These are phyloP conservation scores for Aspergillus jensenii DNA, from an alignment of 2,329 filamentous ascomycete species.

Conservation along the genomic window DNA sequence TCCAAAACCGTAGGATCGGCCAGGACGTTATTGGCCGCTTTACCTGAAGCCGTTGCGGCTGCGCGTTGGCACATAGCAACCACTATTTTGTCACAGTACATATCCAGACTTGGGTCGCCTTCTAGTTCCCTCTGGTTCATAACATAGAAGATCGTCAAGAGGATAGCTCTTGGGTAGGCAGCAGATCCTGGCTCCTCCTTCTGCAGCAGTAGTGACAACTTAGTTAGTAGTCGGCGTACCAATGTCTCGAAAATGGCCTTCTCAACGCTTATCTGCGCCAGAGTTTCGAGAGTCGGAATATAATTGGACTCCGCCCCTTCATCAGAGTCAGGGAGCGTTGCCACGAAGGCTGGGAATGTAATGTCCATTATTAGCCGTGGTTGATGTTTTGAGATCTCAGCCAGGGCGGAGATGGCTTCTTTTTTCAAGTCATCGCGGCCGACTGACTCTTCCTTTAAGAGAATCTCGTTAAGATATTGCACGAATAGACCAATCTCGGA, in stretches of 20 bases:
- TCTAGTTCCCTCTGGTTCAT: constrained; percentile 53
- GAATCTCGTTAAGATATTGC: constrained; percentile 60
- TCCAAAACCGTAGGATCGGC: constrained; percentile 57
- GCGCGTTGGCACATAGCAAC: constrained; percentile 42
- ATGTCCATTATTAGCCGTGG: constrained; percentile 63
- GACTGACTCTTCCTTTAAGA: constrained; percentile 59
- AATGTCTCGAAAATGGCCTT: constrained; percentile 64
- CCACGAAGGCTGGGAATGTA: constrained; percentile 66
- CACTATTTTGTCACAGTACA: constrained; percentile 54
- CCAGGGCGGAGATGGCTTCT: constrained; percentile 58
- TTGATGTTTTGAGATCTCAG: constrained; percentile 62
- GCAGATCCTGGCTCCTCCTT: constrained; percentile 48
- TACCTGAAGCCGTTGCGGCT: constrained; percentile 36
- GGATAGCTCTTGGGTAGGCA: constrained; percentile 58
- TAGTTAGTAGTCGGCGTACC: constrained; percentile 62
- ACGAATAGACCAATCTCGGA: constrained; percentile 54
- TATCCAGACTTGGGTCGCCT: constrained; percentile 43
- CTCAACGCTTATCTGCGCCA: constrained; percentile 64
- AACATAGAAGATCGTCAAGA: constrained; percentile 62
- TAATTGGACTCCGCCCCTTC: constrained; percentile 49
- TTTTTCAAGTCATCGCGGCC: constrained; percentile 58
- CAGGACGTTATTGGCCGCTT: constrained; percentile 38
- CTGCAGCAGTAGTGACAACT: constrained; percentile 57
- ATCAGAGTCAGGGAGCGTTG: constrained; percentile 60
- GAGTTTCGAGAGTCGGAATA: constrained; percentile 59